Conservation (phyloP, 768 basidiomycete genomes). For the Psilocybe cyanescens region DNA sequence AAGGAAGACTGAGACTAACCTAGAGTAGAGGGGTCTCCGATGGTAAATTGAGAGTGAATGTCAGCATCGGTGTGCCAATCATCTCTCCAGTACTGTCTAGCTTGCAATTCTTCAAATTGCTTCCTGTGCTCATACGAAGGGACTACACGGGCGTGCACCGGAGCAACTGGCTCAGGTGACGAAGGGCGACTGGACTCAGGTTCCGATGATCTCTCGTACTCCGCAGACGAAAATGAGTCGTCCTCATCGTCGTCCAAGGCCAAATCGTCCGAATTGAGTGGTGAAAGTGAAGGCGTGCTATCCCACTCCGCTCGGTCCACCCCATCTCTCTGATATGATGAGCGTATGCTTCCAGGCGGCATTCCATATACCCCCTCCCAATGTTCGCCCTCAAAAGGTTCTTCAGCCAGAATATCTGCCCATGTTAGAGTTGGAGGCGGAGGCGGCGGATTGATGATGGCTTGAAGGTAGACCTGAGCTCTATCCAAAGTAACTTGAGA, state of each 20-base stretch:
- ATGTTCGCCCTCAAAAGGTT: conserved; percentile 85
- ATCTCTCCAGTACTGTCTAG: conserved; percentile 74
- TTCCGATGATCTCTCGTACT: conserved; percentile 15
- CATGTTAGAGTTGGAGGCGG: conserved; percentile 59
- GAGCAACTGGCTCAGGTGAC: not conserved
- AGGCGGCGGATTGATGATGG: conserved; percentile 46
- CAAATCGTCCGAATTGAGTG: conserved; percentile 59
- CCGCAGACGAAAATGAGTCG: conserved; percentile 33
- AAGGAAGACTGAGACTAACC: conserved; percentile 42
- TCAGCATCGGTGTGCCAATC: conserved; percentile 60
- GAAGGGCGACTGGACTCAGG: conserved; percentile 5
- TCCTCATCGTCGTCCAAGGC: conserved; percentile 47
- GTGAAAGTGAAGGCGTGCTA: conserved; percentile 71
- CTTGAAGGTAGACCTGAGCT: conserved; percentile 58
- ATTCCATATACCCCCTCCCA: conserved; percentile 76
- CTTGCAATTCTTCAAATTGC: conserved; percentile 63
- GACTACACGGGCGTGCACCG: conserved; percentile 22
- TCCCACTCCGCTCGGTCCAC: conserved; percentile 50
- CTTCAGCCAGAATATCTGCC: conserved; percentile 79
- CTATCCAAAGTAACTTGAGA: conserved; percentile 48
- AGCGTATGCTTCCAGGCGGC: conserved; percentile 43
- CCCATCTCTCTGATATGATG: conserved; percentile 35
- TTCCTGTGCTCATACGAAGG: conserved; percentile 50
- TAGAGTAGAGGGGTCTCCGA: conserved; percentile 75
- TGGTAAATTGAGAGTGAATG: conserved; percentile 50